Evolutionary conservation across 805 yeast genomes (phyloP).

Genomic region (Saccharomycopsis babjevae): DNA sequence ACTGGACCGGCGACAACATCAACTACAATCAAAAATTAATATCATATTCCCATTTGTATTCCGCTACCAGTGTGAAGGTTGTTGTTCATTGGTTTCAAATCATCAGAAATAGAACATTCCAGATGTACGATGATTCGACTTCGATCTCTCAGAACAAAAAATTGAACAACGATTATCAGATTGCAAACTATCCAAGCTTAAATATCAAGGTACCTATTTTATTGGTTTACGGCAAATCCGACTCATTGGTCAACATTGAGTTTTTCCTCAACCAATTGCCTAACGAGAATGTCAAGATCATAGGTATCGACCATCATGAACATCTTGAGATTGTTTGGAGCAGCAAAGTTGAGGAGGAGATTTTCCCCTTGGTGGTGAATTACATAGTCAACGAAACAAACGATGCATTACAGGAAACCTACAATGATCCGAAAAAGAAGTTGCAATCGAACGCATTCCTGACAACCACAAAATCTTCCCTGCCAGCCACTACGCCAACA

Average conservation of each 20-base stretch:
- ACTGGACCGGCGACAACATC: conserved; percentile 74
- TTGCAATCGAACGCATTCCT: too few relatives aligned
- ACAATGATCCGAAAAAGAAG: background rate
- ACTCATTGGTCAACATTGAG: conserved; percentile 79
- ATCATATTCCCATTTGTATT: conserved; percentile 80
- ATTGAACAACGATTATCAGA: conserved; percentile 30
- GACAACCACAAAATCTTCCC: background rate
- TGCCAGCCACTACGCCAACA: background rate
- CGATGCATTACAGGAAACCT: background rate
- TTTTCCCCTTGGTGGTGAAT: conserved; percentile 33
- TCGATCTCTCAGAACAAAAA: conserved; percentile 10
- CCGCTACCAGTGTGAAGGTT: conserved; percentile 83
- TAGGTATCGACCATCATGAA: conserved; percentile 64
- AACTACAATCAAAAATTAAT: conserved; percentile 60
- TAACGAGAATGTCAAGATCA: conserved; percentile 32
- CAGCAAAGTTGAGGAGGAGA: conserved; percentile 40
- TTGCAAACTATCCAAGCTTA: conserved; percentile 51
- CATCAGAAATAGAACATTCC: conserved; percentile 64
- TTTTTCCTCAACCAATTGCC: conserved; percentile 68
- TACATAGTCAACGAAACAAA: background rate
- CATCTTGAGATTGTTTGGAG: conserved; percentile 93
- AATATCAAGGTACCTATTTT: conserved; percentile 65
- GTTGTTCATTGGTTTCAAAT: conserved; percentile 97
- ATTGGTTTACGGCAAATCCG: conserved; percentile 68
- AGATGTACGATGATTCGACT: conserved; percentile 68